Evolutionary conservation across 371 early-diverging fungal genomes (phyloP), one percentile per base, ranked within the genome.

Genomic region (Mucor piriformis): DNA sequence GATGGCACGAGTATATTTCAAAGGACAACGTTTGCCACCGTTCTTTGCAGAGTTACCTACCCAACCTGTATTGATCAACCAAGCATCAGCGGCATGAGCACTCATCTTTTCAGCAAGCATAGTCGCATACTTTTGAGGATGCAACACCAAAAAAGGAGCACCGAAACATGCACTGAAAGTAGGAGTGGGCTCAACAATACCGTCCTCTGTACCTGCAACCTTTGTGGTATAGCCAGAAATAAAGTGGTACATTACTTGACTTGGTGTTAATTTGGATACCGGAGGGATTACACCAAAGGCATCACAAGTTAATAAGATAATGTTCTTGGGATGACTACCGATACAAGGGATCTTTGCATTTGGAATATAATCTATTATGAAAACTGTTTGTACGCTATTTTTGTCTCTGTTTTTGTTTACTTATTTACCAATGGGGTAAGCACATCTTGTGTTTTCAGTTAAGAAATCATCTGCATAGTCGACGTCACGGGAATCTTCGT

Each of bases 31-130:
- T 82, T 91, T 88, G 59, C 95, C 96, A 29, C 59, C 59, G 25
- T 50, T 59, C 24, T 50, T 51, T 12, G 93, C 95, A 6, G 87
- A 84, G 51, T 97, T 97, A 69, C 97, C 96, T 72, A 83, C 92
- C 97, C 98, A 98, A 47, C 98, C 98, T 43, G 98, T 98, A 89
- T 98, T 98, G 83, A 98, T 89, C 72, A 98, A 81, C 97, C 97
- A 98, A 21, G 92, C 97, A 72, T 93, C 81, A 53, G 91, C 92
- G 68, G 86, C 79, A 85, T 97, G 92, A 49, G 90, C 52, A 62
- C 83, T 72, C 87, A 98, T 95, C 88, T 96, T 95, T 46, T 93
- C 88, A 13, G 97, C 96, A 49, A 98, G 81, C 97, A 97, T 98
- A 67, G 88, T 86, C 23, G 98, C 98, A 79, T 98, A 98, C 70